Conservation (phyloP, 352 stramenopile genomes). For the Globisporangium viniferum region DNA sequence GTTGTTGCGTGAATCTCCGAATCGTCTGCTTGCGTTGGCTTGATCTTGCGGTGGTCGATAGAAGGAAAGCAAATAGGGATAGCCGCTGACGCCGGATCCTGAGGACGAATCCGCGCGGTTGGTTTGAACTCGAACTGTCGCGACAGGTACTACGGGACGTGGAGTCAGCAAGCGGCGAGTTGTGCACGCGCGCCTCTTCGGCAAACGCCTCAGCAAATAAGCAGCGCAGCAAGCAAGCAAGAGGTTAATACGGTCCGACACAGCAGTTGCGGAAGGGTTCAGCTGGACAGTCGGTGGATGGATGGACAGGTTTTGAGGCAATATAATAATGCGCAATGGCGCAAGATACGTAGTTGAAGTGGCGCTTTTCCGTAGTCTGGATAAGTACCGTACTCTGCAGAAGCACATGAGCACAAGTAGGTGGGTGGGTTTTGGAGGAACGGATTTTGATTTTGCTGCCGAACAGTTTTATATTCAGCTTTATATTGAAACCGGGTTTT, state of each 20-base stretch:
- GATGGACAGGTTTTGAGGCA: not conserved
- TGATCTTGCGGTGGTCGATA: not conserved
- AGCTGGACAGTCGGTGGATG: not conserved
- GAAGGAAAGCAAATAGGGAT: not conserved
- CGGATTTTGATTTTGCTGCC: not conserved
- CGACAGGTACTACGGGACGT: not conserved
- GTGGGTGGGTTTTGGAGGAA: not conserved
- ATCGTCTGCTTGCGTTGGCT: not conserved
- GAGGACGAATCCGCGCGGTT: not conserved
- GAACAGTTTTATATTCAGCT: not conserved
- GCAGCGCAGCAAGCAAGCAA: not conserved
- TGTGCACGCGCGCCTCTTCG: not conserved
- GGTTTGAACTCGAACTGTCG: not conserved
- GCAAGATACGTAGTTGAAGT: not conserved
- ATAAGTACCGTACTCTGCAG: not conserved
- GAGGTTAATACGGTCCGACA: not conserved
- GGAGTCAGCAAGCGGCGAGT: not conserved
- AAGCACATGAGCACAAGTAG: not conserved
- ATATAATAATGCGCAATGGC: not conserved
- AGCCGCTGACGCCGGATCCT: not conserved
- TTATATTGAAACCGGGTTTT: not conserved
- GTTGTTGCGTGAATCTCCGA: no score
- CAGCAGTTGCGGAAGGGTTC: not conserved
- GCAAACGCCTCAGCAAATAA: not conserved
- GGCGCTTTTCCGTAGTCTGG: not conserved